These are phyloP conservation scores for Sorghum bicolor DNA, from an alignment of 176 grass and related monocot genomes.

Conservation along the genomic window DNA sequence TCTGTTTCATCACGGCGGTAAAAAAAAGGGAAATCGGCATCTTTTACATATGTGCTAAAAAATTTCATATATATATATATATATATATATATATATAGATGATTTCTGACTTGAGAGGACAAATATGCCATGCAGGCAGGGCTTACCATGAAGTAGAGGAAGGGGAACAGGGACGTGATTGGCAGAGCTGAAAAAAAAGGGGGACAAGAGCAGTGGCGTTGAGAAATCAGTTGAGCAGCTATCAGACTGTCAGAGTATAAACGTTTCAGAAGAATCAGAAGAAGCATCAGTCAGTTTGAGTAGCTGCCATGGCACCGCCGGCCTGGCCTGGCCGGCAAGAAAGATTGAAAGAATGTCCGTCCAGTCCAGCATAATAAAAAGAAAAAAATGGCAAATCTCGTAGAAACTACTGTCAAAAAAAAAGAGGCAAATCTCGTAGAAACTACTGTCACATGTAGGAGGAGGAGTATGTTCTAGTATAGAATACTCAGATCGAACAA, in stretches of 20 bases:
- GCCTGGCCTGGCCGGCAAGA: not conserved
- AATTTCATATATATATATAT: too few relatives aligned
- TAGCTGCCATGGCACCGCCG: too few relatives aligned
- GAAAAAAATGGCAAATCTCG: not conserved
- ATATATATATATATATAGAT: too few relatives aligned
- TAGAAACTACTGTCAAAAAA: not conserved
- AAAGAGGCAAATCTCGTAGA: not conserved
- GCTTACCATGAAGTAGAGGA: slow-evolving; percentile 79
- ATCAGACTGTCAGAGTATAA: too few relatives aligned
- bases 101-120: not conserved
- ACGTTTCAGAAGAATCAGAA: not conserved
- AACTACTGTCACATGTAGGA: not conserved
- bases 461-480: too few relatives aligned
- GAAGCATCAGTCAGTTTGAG: too few relatives aligned
- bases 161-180: slow-evolving; percentile 60
- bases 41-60: not conserved
- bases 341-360: not conserved
- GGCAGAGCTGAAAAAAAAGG: slow-evolving; percentile 50
- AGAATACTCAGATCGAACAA: not conserved
- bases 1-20: slow-evolving; percentile 29
- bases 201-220: not conserved
- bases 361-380: not conserved
- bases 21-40: not conserved
- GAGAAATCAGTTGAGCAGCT: not conserved
- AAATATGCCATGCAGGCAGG: not conserved